Percentiles rank a stretch among this genome's conserved stretches.
These are phyloP conservation scores for Metschnikowia chrysomelidarum DNA, from an alignment of 805 yeast genomes.

Conservation along the genomic window DNA sequence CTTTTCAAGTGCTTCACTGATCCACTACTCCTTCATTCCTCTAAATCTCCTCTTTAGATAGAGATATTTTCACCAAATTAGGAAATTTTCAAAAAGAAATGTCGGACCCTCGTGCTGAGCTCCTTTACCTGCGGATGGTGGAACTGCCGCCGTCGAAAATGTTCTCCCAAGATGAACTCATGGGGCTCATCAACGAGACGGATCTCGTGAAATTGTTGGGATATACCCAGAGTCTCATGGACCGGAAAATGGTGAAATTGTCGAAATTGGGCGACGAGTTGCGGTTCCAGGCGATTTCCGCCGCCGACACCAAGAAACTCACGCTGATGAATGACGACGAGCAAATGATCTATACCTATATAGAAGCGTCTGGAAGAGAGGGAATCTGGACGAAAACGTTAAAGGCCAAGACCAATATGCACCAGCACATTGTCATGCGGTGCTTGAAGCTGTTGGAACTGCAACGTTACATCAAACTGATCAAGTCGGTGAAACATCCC, in stretches of 20 bases:
- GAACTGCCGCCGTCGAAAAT: slow-evolving; percentile 46
- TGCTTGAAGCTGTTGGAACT: slow-evolving; percentile 78
- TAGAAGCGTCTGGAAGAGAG: slow-evolving; percentile 90
- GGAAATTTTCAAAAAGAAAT: too few species aligned
- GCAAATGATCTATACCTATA: slow-evolving; percentile 84
- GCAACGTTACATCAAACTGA: slow-evolving; percentile 81
- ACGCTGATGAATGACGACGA: slow-evolving; percentile 83
- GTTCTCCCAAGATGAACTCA: slow-evolving; percentile 70
- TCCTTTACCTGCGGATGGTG: slow-evolving; percentile 65
- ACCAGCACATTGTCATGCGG: slow-evolving; percentile 84
- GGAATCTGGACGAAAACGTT: slow-evolving; percentile 96
- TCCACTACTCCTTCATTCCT: too few species aligned
- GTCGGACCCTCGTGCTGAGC: too few species aligned
- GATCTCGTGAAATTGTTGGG: slow-evolving; percentile 46
- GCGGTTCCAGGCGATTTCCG: slow-evolving; percentile 71
- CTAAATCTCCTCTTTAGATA: too few species aligned
- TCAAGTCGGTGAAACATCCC: slow-evolving; percentile 88
- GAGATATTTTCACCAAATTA: too few species aligned
- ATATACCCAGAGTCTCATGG: slow-evolving; percentile 50
- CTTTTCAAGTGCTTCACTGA: too few species aligned
- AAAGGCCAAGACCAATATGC: slow-evolving; percentile 82
- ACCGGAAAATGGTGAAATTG: slow-evolving; percentile 63
- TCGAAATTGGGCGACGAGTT: slow-evolving; percentile 65
- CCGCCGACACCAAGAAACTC: slow-evolving; percentile 73
- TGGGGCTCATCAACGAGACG: slow-evolving; percentile 42